Evolutionary conservation across 257 asterid species (phyloP), one percentile per base, ranked within the genome.

Genomic region (Leptodermis oblonga): DNA sequence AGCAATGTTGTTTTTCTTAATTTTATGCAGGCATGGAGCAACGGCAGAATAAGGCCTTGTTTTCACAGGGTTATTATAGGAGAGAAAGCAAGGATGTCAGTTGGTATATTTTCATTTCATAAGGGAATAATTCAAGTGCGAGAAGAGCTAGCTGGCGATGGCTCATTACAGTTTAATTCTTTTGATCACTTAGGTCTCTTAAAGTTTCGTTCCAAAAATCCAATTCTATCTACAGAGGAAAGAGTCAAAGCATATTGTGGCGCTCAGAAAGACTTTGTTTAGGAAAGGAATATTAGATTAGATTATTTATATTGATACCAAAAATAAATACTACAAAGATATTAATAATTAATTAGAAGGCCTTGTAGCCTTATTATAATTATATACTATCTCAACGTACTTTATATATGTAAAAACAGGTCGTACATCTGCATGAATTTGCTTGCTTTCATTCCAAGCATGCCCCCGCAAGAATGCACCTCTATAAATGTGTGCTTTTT

Each of bases 21-120:
- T 13, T 48, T 49, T 0, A 11, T n/a, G 34, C 28, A 84, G 95
- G 95, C 89, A 60, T 87, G 95, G 95, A 87, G 95, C 85, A 80
- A 85, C 69, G 91, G 85, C 65, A 85, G 86, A 75, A 71, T 87
- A 69, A 62, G 74, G 22, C 51, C 92, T 52, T 77, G 91, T 26
- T 67, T 65, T 76, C 95, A 87, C 77, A 75, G 65, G 79, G 95
- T 87, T 62, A 66, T 78, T 3, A 52, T 87, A 80, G 74, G 66
- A 73, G 89, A 55, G 68, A 79, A 76, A 59, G 65, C 83, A 53
- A 85, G 95, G 68, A 77, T 75, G 48, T 76, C 86, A 30, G 54
- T 84, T 5, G 87, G 83, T 9, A 15, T 83, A 4, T 85, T 87
- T 74, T 80, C 92, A 12, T 87, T 80, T 71, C 86, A 83, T 69